Base-by-base conservation (phyloP, 1,284 basidiomycete genomes). In the Trametes sp. region DNA sequence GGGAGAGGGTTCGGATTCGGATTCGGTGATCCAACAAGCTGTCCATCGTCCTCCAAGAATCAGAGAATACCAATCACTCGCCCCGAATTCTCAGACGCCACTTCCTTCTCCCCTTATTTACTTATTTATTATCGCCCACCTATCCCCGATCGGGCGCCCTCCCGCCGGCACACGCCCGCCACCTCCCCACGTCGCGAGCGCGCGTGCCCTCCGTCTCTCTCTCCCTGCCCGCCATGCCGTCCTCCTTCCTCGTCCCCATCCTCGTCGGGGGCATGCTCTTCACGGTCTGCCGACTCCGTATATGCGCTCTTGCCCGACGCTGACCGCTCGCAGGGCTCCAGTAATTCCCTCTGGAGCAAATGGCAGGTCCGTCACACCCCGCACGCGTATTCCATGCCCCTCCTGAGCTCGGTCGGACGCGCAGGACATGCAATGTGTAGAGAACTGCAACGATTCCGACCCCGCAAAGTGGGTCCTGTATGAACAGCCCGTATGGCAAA, bases 391-490 rank as follows among this genome's bases (percentile, higher is more conserved):
- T 48, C 48, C 57, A 61, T 29, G 10, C 50, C 62, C n/a, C 60
- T 60, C 66, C 46, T 49, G 45, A 48, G 24, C 13, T 41, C 4
- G 11, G 5, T 66, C 54, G 28, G 21, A 35, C 61, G 50, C 45
- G 21, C 70, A 94, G 89, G 95, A 96, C 75, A 95, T 94, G 91
- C 93, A 96, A 88, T 97, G 95, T 73, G 95, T 96, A 57, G 94
- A 95, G 83, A 91, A 95, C 76, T 97, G 94, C 74, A 72, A 77
- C 62, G 85, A 90, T 72, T 80, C 82, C 54, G 76, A 87, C 75
- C 80, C 85, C 24, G 64, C 74, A 48, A 77, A 81, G 36, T 87
- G 82, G 64, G 81, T 95, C 49, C 83, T 94, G 45, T 96, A 93
- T 75, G 93, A 96, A 72, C 94, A 96, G 76, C 95, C 95, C 1